Evolutionary conservation across 2,329 filamentous ascomycete genomes (phyloP).

Genomic region (Ceratocystis ficicola): DNA sequence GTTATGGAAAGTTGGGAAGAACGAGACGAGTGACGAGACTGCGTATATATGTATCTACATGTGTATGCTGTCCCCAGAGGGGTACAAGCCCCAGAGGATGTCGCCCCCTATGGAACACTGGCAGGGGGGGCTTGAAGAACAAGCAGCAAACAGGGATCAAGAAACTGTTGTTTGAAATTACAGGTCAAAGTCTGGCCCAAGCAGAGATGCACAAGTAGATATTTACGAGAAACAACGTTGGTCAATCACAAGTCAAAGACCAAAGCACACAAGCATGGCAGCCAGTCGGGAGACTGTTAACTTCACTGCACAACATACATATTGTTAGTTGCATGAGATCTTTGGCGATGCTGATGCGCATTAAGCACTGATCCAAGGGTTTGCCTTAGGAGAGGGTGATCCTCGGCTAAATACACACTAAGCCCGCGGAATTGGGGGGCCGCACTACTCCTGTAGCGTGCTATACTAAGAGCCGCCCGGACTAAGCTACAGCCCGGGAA

Average conservation of each 20-base stretch:
- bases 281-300: too few species aligned
- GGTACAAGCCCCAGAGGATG: background rate
- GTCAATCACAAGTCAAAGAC: background rate
- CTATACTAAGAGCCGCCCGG: background rate
- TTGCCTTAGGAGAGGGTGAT: background rate
- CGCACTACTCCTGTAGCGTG: background rate
- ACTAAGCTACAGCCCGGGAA: background rate
- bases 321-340: background rate
- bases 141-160: slow-evolving; percentile 6
- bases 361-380: background rate
- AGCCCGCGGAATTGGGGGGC: background rate
- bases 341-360: background rate
- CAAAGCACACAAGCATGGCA: background rate
- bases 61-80: background rate
- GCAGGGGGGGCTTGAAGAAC: slow-evolving; percentile 9
- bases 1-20: background rate
- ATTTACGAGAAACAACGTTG: background rate
- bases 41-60: background rate
- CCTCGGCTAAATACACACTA: background rate
- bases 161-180: slow-evolving; percentile 1
- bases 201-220: background rate
- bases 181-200: background rate
- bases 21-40: background rate
- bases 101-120: slow-evolving; percentile 1
- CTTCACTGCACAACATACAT: background rate